Evolutionary conservation across 495 filamentous ascomycete genomes (phyloP).

Genomic region (Apiosordaria backusii): DNA sequence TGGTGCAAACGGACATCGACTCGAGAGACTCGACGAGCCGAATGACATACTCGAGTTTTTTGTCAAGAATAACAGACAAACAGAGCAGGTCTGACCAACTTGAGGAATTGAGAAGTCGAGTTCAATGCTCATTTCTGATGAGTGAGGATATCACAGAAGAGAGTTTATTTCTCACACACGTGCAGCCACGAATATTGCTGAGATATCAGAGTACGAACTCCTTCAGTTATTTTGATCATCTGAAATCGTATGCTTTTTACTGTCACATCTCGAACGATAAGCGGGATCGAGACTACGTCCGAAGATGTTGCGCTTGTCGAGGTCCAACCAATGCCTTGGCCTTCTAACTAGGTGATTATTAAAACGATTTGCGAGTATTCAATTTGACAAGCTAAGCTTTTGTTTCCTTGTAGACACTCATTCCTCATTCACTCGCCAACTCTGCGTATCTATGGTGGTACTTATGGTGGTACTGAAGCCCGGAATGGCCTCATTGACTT

Average conservation of each 20-base stretch:
- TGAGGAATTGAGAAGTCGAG: neutral
- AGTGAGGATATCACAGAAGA: neutral
- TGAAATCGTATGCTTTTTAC: no score
- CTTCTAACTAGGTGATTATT: no score
- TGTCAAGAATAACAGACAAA: neutral
- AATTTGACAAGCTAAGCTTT: neutral
- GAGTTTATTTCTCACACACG: neutral
- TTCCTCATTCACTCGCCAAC: neutral
- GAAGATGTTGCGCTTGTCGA: no score
- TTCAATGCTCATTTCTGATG: neutral
- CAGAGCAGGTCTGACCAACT: neutral
- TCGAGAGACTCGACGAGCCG: neutral
- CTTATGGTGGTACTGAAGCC: neutral
- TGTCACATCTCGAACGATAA: no score
- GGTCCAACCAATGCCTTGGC: no score
- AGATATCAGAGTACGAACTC: no score
- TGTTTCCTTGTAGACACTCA: neutral
- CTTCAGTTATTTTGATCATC: no score
- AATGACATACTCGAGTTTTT: neutral
- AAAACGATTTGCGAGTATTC: no score
- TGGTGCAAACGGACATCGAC: neutral
- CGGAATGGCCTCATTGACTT: neutral
- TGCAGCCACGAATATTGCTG: neutral
- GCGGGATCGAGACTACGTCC: no score
- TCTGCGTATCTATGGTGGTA: neutral